Percentiles rank a stretch among this genome's conserved stretches.
These are phyloP conservation scores for Epichloe gansuensis DNA, from an alignment of 2,329 filamentous ascomycete genomes.

Conservation along the genomic window DNA sequence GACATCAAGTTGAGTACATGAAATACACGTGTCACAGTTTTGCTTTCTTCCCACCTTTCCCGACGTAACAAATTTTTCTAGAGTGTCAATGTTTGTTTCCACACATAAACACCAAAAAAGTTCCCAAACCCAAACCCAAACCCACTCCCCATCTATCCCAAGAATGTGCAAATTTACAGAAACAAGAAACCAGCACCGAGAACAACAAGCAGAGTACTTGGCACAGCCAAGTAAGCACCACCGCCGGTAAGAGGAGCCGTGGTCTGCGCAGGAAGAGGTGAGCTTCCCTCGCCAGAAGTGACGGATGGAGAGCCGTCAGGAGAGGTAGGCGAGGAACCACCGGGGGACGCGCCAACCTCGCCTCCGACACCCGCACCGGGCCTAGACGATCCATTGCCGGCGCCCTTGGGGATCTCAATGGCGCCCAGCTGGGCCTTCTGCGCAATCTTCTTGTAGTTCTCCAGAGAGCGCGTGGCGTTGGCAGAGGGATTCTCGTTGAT, in stretches of 20 bases:
- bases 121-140: too few species aligned
- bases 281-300: not conserved
- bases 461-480: conserved; percentile 40
- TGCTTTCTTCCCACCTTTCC: too few species aligned
- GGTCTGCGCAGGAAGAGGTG: conserved; percentile 1
- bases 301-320: not conserved
- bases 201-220: conserved; percentile 29
- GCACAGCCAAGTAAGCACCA: conserved; percentile 23
- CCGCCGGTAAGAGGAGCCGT: conserved; percentile 10
- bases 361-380: conserved; percentile 7
- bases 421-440: conserved; percentile 13
- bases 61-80: too few species aligned
- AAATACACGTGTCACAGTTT: too few species aligned
- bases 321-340: not conserved
- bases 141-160: not conserved
- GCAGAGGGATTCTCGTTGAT: conserved; percentile 53
- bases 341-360: conserved; percentile 6
- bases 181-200: conserved; percentile 32
- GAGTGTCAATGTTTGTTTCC: too few species aligned
- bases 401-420: conserved; percentile 12
- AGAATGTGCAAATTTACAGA: conserved; percentile 11
- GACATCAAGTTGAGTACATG: too few species aligned
- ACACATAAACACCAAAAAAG: too few species aligned
- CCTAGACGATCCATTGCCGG: not conserved
- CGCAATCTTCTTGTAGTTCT: conserved; percentile 32